Conservation (phyloP, 2,329 filamentous ascomycete species). For the Bipolaris cookei region DNA sequence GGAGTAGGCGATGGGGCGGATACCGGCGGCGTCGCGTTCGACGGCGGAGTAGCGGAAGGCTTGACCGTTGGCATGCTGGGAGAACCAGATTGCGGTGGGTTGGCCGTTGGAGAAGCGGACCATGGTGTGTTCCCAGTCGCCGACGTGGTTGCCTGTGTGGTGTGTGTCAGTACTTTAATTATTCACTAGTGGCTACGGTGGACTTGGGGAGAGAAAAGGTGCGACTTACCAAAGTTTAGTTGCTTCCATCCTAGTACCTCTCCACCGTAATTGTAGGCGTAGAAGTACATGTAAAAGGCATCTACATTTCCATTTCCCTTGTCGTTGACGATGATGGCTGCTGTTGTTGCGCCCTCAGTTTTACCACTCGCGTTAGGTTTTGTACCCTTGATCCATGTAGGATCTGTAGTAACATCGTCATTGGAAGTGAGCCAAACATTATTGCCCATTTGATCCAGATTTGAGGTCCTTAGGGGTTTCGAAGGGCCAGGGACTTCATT, state of each 20-base stretch:
- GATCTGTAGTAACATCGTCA: constrained; percentile 51
- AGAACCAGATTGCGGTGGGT: constrained; percentile 66
- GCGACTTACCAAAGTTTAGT: constrained; percentile 53
- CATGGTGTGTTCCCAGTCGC: constrained; percentile 73
- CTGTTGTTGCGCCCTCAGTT: constrained; percentile 58
- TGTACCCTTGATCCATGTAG: constrained; percentile 58
- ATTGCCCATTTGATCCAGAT: constrained; percentile 52
- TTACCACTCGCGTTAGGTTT: constrained; percentile 59
- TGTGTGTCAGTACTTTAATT: neutral
- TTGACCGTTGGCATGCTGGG: constrained; percentile 67
- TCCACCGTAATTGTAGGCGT: constrained; percentile 63
- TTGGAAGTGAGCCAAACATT: constrained; percentile 56
- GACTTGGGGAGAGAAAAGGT: neutral
- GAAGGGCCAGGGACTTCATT: constrained; percentile 41
- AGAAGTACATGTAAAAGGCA: constrained; percentile 70
- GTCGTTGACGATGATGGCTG: constrained; percentile 64
- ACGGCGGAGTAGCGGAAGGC: constrained; percentile 65
- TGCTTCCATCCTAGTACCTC: constrained; percentile 50
- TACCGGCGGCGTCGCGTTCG: constrained; percentile 55
- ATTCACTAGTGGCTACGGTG: neutral
- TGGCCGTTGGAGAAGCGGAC: constrained; percentile 65
- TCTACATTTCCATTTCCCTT: constrained; percentile 62
- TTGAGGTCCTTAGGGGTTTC: constrained; percentile 51
- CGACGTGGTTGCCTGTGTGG: constrained; percentile 63
- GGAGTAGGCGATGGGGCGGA: constrained; percentile 63